Percentiles rank a stretch among this genome's conserved stretches.
Conservation (phyloP, 345 rosid genomes). For the Aquilaria malaccensis region DNA sequence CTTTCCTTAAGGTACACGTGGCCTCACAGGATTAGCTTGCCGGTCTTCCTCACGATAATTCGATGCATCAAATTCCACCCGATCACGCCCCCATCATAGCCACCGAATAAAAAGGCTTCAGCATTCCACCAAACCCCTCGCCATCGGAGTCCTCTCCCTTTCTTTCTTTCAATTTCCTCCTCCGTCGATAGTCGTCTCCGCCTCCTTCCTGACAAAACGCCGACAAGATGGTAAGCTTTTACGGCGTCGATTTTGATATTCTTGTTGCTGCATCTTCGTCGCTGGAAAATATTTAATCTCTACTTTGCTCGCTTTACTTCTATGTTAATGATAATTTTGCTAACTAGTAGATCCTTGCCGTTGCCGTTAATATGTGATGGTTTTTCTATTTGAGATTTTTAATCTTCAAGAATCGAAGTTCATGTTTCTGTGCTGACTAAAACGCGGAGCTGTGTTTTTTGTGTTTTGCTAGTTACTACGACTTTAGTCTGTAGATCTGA, state of each 20-base stretch:
- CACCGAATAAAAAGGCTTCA: constrained; percentile 16
- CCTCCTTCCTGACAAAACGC: background rate
- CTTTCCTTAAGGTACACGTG: constrained; percentile 3
- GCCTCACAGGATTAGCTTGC: constrained; percentile 9
- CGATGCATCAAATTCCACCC: background rate
- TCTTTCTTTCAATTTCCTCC: background rate
- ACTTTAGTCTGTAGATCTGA: too few species aligned
- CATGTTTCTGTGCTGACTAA: too few species aligned
- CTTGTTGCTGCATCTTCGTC: background rate
- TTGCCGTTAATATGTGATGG: background rate
- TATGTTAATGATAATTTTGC: background rate
- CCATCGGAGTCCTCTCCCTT: constrained; percentile 8
- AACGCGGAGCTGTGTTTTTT: too few species aligned
- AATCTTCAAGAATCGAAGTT: too few species aligned
- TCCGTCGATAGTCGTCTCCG: constrained; percentile 6
- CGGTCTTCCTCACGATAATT: background rate
- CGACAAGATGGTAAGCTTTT: constrained; percentile 15
- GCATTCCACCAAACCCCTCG: background rate
- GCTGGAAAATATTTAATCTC: background rate
- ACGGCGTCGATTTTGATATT: background rate
- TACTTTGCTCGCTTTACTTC: background rate
- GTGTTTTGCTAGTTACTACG: too few species aligned
- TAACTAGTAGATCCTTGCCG: background rate
- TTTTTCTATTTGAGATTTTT: too few species aligned
- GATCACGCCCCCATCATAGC: constrained; percentile 5